phyloP scores from a whole-genome alignment of 495 filamentous ascomycete genomes.

The Penicillium pulvis region DNA sequence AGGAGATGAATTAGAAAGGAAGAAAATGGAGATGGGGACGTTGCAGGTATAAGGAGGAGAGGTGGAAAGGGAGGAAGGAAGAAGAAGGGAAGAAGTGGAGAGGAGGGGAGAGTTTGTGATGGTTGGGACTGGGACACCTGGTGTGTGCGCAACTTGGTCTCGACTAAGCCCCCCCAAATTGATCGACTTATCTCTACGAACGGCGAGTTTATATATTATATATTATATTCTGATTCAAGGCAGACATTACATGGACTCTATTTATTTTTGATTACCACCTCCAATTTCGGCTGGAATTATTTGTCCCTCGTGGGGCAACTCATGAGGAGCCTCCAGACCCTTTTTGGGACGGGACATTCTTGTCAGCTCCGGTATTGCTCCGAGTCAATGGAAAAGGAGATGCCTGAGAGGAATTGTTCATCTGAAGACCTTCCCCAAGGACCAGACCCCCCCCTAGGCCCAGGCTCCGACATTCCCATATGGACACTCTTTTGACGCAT shows the following conservation, averaged over 20 bases:
- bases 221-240: slow-evolving; percentile 12
- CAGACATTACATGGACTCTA: slow-evolving; percentile 9
- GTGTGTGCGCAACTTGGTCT: slow-evolving; percentile 28
- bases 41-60: slow-evolving; percentile 26
- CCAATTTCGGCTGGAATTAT: background rate
- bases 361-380: background rate
- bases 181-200: background rate
- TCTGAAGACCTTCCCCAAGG: background rate
- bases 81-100: slow-evolving; percentile 36
- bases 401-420: background rate
- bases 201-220: slow-evolving; percentile 6
- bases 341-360: slow-evolving; percentile 13
- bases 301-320: background rate
- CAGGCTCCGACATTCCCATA: background rate
- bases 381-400: background rate
- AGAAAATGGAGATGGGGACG: slow-evolving; percentile 34
- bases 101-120: slow-evolving; percentile 34
- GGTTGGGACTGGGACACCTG: slow-evolving; percentile 38
- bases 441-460: background rate
- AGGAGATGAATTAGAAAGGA: slow-evolving; percentile 41
- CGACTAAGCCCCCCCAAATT: slow-evolving; percentile 19
- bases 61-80: slow-evolving; percentile 28
- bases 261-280: background rate
- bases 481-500: background rate
- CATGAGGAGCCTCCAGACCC: slow-evolving; percentile 13